Evolutionary conservation across 257 asterid species (phyloP), one percentile per base, ranked within the genome.

Genomic region (Ehretia macrophylla): DNA sequence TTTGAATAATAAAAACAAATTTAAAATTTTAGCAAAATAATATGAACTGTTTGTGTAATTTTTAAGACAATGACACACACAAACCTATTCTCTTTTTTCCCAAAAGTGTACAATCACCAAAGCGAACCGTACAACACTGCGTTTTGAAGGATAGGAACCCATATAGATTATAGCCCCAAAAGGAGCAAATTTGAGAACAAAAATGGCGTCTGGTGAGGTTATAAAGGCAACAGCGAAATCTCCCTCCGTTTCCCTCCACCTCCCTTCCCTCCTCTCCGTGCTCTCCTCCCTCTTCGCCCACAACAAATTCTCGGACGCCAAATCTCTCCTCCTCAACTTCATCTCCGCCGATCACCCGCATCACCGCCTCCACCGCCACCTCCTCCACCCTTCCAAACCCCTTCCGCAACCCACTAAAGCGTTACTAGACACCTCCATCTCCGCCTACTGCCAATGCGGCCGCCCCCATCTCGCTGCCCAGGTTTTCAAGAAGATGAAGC

Each of bases 401-500:
- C 81, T 70, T 16, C 87, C 90, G 13, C 76, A 74, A 3, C 97
- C 97, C 4, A 61, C 82, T 9, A 70, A 63, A 13, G 76, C 77
- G 45, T 82, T 90, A 5, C 39, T 87, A 1, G 72, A 85, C 76
- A 87, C 86, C 37, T 72, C 81, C 58, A 76, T 90, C 21, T 63
- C 69, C 19, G 85, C 91, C 4, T 90, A 90, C 64, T 85, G 90
- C 72, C 75, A 77, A 0, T 72, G 77, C 52, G 83, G 87, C 0
- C 79, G 59, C 56, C 85, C 96, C 54, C 77, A 81, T 66, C 83
- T 81, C 13, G 96, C 83, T 1, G 77, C n/a, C 0, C 82, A 81
- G 65, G 61, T 90, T 58, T 87, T 90, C 76, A 87, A 90, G 77
- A 80, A 75, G 47, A 87, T 90, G 96, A 90, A 85, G 77, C 86